These are phyloP conservation scores for Thraustotheca clavata DNA, from an alignment of 352 stramenopile genomes.

Conservation along the genomic window DNA sequence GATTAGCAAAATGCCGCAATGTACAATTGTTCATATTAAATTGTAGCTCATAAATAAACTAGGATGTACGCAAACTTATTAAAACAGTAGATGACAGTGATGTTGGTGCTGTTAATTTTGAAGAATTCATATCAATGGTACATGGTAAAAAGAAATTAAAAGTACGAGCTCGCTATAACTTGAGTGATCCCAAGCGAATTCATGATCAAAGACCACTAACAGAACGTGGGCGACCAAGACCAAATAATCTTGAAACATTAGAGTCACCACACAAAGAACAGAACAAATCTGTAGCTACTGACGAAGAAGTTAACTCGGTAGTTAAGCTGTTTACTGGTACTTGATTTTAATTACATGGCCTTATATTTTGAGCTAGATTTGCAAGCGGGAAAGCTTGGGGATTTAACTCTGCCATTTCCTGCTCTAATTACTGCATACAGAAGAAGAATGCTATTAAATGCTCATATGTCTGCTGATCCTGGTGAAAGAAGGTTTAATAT, in stretches of 20 bases:
- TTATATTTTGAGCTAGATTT: constrained; percentile 28
- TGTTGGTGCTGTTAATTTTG: constrained; percentile 59
- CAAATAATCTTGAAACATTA: neutral
- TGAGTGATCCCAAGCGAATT: constrained; percentile 38
- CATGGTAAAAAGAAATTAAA: constrained; percentile 43
- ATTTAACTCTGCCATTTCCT: constrained; percentile 62
- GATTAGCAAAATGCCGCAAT: constrained; percentile 55
- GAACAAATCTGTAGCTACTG: neutral
- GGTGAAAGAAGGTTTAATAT: constrained; percentile 36
- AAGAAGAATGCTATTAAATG: constrained; percentile 69
- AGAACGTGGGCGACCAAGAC: neutral
- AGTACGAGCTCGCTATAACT: constrained; percentile 14
- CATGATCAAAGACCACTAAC: neutral
- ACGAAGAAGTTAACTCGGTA: constrained; percentile 38
- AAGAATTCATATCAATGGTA: constrained; percentile 65
- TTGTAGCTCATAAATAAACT: neutral
- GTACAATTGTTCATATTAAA: neutral
- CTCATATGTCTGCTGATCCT: constrained; percentile 67
- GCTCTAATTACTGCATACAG: constrained; percentile 73
- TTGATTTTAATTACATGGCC: neutral
- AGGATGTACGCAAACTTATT: constrained; percentile 65
- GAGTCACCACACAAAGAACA: too few relatives aligned
- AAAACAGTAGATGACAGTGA: constrained; percentile 55
- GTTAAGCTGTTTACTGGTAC: constrained; percentile 55
- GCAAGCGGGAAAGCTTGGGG: constrained; percentile 63